Evolutionary conservation across 306 rosid species (phyloP), one percentile per base, ranked within the genome.

Genomic region (Casuarina cunninghamiana): DNA sequence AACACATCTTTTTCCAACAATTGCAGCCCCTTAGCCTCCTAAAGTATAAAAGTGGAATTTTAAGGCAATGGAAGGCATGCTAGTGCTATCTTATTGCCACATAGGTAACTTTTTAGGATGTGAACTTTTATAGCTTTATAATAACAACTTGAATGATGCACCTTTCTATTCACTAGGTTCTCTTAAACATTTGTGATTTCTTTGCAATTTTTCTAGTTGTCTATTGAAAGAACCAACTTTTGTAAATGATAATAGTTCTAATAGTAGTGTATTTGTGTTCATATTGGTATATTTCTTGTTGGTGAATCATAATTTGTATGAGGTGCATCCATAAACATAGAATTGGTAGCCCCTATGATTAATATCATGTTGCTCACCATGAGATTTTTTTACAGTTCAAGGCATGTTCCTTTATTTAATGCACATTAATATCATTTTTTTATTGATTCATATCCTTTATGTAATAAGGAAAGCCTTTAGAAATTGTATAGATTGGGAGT

Each of bases 61-160:
- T 93, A 92, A 87, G 97, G 97, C 76, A 93, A 86, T n/a, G 98
- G 98, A 44, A 97, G 98, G 66, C 98, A 95, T 83, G 97, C 97
- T 0, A 96, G 97, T 46, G 96, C 97, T 3, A 97, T 91, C 86
- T 91, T 93, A 63, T 89, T 92, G 97, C 97, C 97, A 82, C 82
- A 87, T 71, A 89, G 98, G 98, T 92, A 77, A 80, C 39, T 55
- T 73, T 76, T 66, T 70, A 53, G 45, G 41, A 55, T 5, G 1
- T 68, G 57, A 58, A 66, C 72, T 3, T 49, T 57, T 53, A 9
- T 42, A 48, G 45, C 45, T 26, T 26, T 39, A 39, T 73, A 41
- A 53, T 75, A 72, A 71, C 49, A 26, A 71, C 32, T 32, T 43
- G 57, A 73, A 44, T 13, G 32, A 15, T 72, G 53, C 57, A 65